Conservation (phyloP, 1,139 yeast genomes). For the Candida pseudoviswanathii region DNA sequence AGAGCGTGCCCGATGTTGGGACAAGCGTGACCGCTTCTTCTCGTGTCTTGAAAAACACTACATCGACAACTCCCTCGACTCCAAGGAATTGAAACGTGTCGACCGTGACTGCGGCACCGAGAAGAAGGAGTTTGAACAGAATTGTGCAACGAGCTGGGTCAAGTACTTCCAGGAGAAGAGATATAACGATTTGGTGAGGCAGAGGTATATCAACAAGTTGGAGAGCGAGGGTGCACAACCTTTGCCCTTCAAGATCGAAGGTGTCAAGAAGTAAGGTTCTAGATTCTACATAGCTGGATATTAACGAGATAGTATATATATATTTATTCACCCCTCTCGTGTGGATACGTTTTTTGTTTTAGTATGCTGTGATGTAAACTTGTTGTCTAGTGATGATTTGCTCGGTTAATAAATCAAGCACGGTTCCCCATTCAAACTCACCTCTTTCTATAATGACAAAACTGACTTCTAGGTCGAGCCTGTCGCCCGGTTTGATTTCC, state of each 20-base stretch:
- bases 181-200: conserved; percentile 44
- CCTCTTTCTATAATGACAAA: conserved; percentile 69
- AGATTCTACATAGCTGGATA: no score
- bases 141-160: conserved; percentile 50
- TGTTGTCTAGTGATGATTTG: conserved; percentile 37
- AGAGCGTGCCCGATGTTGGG: conserved; percentile 47
- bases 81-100: conserved; percentile 36
- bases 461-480: conserved; percentile 47
- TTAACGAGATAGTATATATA: neutral
- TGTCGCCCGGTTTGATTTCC: conserved; percentile 44
- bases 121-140: conserved; percentile 38
- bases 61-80: conserved; percentile 49
- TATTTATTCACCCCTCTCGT: neutral
- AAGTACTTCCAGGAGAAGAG: conserved; percentile 52
- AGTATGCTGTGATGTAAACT: conserved; percentile 31
- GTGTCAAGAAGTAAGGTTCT: conserved; percentile 10
- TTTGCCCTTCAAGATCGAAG: conserved; percentile 46
- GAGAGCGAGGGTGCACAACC: conserved; percentile 53
- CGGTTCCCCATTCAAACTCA: conserved; percentile 76
- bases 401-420: conserved; percentile 52
- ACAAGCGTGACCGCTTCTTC: conserved; percentile 44
- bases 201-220: conserved; percentile 43
- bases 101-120: conserved; percentile 37
- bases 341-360: conserved; percentile 5
- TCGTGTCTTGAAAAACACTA: conserved; percentile 40